Conservation (phyloP, 2,329 filamentous ascomycete genomes). For the Ophiostoma novo-ulmi region DNA sequence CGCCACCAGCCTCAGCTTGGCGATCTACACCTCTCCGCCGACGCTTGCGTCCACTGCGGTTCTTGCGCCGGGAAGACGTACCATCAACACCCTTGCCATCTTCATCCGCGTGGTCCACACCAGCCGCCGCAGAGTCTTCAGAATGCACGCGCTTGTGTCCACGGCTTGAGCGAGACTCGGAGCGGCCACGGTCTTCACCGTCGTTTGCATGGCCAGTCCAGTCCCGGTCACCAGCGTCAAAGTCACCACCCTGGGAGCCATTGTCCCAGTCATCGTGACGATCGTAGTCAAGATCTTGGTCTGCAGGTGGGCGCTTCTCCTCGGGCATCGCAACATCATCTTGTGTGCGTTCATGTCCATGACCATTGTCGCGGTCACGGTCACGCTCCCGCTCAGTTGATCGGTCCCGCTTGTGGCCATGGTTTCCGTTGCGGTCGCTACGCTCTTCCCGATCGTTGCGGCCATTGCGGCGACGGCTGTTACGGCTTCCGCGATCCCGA, state of each 20-base stretch:
- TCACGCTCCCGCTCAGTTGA: not conserved
- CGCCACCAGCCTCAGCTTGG: conserved; percentile 1
- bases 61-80: conserved; percentile 6
- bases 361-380: conserved; percentile 28
- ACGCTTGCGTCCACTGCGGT: conserved; percentile 20
- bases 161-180: conserved; percentile 26
- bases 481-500: conserved; percentile 34
- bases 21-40: conserved; percentile 19
- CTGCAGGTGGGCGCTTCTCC: conserved; percentile 6
- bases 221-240: not conserved
- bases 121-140: conserved; percentile 13
- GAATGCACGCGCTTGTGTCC: conserved; percentile 22
- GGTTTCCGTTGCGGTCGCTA: conserved; percentile 3
- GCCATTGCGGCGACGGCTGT: conserved; percentile 31
- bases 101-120: not conserved
- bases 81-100: conserved; percentile 3
- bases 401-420: conserved; percentile 1
- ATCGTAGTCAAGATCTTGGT: conserved; percentile 23
- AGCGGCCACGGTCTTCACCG: conserved; percentile 10
- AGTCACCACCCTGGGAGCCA: not conserved
- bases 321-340: not conserved
- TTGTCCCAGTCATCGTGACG: conserved; percentile 20
- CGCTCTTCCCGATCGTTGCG: conserved; percentile 28
- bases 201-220: not conserved
- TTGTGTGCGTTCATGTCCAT: conserved; percentile 16